phyloP scores from a whole-genome alignment of 208 protist genomes.

The Trypanosoma cruzi region DNA sequence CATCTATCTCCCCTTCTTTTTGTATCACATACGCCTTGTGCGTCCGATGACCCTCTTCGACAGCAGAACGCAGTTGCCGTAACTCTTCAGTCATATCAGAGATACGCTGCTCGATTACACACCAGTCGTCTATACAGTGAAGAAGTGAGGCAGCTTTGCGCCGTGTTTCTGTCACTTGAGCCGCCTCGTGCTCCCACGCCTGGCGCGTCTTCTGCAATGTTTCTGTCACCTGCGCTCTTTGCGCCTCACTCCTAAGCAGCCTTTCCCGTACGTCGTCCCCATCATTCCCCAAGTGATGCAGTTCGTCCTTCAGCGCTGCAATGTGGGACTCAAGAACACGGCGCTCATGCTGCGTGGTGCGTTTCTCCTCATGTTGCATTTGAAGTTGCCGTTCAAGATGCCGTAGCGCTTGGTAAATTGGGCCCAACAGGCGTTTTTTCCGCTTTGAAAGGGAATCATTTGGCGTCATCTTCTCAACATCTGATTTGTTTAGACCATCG shows the following conservation, averaged over 20 bases:
- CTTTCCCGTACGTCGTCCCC: constrained; percentile 22
- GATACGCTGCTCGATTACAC: constrained; percentile 32
- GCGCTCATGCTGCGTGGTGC: constrained; percentile 10
- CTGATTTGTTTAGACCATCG: constrained; percentile 26
- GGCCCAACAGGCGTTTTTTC: constrained; percentile 3
- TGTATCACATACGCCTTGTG: constrained; percentile 17
- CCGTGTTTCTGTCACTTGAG: constrained; percentile 15
- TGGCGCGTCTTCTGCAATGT: constrained; percentile 10
- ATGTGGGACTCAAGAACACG: constrained; percentile 28
- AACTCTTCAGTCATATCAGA: constrained; percentile 19
- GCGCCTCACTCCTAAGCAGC: constrained; percentile 25
- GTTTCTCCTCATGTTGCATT: constrained; percentile 13
- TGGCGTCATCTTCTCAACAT: background rate
- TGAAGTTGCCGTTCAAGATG: constrained; percentile 18
- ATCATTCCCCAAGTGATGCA: constrained; percentile 19
- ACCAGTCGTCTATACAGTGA: constrained; percentile 60
- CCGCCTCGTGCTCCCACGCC: background rate
- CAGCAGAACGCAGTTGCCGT: constrained; percentile 1
- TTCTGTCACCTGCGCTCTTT: constrained; percentile 18
- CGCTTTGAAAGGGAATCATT: background rate
- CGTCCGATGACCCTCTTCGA: constrained; percentile 19
- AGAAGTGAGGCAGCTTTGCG: constrained; percentile 36
- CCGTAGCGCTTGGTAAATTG: constrained; percentile 11
- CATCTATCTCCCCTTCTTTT: constrained; percentile 25
- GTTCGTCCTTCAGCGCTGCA: constrained; percentile 22